Base-by-base conservation (phyloP, 2,329 filamentous ascomycete species). In the Fusarium buxicola region DNA sequence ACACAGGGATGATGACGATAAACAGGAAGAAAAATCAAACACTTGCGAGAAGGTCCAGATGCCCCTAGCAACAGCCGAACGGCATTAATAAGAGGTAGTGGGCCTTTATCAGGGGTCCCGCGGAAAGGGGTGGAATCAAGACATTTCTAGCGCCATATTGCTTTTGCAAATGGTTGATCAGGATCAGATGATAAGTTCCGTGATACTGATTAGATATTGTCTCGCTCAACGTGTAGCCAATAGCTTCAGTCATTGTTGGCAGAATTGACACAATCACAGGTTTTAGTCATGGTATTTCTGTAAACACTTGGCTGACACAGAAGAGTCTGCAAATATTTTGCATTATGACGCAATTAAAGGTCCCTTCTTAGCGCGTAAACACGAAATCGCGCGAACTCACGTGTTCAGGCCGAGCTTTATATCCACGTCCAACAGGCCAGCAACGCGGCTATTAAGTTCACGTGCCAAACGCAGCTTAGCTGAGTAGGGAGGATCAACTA, bases 101-200 rank as follows among this genome's bases (percentile, higher is more conserved):
- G 62, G 65, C 41, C 55, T 52, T 40, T 21, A 56, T 56, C 58
- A 60, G 58, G 58, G 58, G 56, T 41, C 45, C 54, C 36, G 32
- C 53, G 44, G 61, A 65, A 65, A 46, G 58, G 48, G 16, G 53
- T 65, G 39, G 62, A 65, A 65, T 52, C 60, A 48, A 46, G 44
- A 40, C 56, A 62, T 58, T 60, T 54, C 6, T 65, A 65, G 62
- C 58, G 61, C 28, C 52, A 47, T 49, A 44, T 63, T 50, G 61
- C 49, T 65, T 58, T 63, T 65, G 13, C 24, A 18, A 32, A 31
- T 12, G 28, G 10, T 35, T 11, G 18, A 41, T 35, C 13, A 45
- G 43, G 30, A 45, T 34, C 43, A 24, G 8, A 21, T 6, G 21
- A 13, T 15, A 8, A 3, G 15, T 36, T 35, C 8, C 7, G 8